Evolutionary conservation across 257 asterid genomes (phyloP).

Genomic region (Eustoma russellianum): DNA sequence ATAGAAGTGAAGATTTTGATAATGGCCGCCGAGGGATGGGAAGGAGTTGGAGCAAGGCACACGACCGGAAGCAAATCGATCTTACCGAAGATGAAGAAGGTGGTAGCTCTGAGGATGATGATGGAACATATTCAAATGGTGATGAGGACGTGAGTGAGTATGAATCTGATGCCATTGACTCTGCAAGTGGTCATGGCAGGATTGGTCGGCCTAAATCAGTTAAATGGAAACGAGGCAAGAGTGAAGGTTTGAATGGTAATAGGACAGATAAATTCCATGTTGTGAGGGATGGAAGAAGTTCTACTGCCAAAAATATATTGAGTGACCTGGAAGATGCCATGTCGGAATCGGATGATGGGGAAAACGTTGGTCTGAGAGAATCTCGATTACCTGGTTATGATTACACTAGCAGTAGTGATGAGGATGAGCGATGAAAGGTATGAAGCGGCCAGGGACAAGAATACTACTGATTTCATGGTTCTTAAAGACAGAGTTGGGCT

Average conservation of each 20-base stretch:
- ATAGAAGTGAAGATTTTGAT: constrained; percentile 39
- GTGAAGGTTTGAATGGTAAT: constrained; percentile 25
- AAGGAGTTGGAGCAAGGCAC: constrained; percentile 34
- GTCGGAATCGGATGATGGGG: constrained; percentile 34
- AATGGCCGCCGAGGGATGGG: constrained; percentile 35
- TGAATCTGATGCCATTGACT: constrained; percentile 25
- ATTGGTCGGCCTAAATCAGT: constrained; percentile 19
- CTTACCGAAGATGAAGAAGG: constrained; percentile 38
- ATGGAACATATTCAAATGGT: constrained; percentile 35
- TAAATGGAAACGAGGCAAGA: constrained; percentile 27
- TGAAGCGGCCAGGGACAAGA: constrained; percentile 1
- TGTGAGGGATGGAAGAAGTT: constrained; percentile 9
- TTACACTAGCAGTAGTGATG: constrained; percentile 35
- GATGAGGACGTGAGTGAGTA: constrained; percentile 11
- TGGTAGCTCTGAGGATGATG: constrained; percentile 27
- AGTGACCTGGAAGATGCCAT: constrained; percentile 45
- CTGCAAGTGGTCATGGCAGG: constrained; percentile 18
- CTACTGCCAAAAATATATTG: constrained; percentile 20
- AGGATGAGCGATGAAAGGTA: constrained; percentile 17
- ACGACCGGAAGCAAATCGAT: constrained; percentile 22
- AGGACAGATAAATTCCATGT: constrained; percentile 13
- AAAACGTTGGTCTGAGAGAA: constrained; percentile 13
- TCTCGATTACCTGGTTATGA: constrained; percentile 12
- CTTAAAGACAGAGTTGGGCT: too few species aligned
- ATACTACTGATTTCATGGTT: neutral